Base-by-base conservation (phyloP, 352 stramenopile species). In the Plasmopara muralis region DNA sequence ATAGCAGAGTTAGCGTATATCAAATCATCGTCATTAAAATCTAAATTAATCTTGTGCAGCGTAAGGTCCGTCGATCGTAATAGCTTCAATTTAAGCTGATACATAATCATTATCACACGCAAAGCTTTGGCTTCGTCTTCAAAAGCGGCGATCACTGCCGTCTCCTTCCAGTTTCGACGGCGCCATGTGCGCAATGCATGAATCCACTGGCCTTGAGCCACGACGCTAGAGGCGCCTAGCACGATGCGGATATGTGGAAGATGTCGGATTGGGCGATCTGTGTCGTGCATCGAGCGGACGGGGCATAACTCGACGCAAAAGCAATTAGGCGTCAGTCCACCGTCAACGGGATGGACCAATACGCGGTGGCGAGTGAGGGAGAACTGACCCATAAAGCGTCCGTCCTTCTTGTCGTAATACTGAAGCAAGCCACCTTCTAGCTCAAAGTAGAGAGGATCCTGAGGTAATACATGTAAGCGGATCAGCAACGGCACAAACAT, bases 361-460 rank as follows among this genome's bases (percentile, higher is more conserved):
- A 86, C 70, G 57, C 81, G 81, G 55, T 91, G 81, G 8, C 78
- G 73, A 47, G 81, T 91, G 49, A 91, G 65, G 29, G 62, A 85
- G 55, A 74, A 85, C 55, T 88, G 69, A 18, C 81, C 81, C 48
- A 89, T 70, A 63, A 64, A 78, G 46, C 82, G 72, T 39, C 81
- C 81, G 56, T 73, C 69, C 55, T 88, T 84, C 63, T 75, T 83
- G 47, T 72, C 68, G 60, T 74, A 91, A 57, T 88, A 91, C 63
- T 72, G 72, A 38, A 91, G 74, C 57, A 89, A 57, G 0, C 81
- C 81, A 45, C 70, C 62, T 39, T 79, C 70, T 46, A 91, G 70
- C 53, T 86, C 74, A 55, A 91, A 89, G 59, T 85, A 91, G 38
- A 91, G 66, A 28, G 81, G 81, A 50, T 91, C 81, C 68, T 81